Percentiles rank a stretch among this genome's conserved stretches.
Conservation (phyloP, 305 asterid genomes). For the Fraxinus paxiana region DNA sequence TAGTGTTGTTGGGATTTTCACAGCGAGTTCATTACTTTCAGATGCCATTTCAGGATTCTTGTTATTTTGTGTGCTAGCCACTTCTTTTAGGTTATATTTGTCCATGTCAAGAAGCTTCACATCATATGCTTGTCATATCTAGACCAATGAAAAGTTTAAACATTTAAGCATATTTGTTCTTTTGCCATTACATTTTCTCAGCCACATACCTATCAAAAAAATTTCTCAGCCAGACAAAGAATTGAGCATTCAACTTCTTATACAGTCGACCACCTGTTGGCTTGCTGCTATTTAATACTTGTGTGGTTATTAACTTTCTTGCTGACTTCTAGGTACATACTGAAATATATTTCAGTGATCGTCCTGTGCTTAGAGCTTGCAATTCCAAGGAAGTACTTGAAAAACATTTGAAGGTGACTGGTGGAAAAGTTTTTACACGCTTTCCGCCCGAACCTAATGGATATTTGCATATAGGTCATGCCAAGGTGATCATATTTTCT, state of each 20-base stretch:
- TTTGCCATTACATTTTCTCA: neutral
- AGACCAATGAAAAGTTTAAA: neutral
- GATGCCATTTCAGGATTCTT: neutral
- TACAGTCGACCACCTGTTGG: neutral
- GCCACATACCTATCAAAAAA: no score
- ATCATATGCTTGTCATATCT: neutral
- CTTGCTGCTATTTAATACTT: neutral
- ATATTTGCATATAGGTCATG: slow-evolving; percentile 91
- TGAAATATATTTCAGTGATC: slow-evolving; percentile 80
- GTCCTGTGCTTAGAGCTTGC: slow-evolving; percentile 79
- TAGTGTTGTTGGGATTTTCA: neutral
- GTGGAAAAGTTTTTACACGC: slow-evolving; percentile 75
- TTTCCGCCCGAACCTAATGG: slow-evolving; percentile 99
- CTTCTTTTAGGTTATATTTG: neutral
- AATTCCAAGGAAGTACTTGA: slow-evolving; percentile 75
- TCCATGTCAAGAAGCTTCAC: neutral
- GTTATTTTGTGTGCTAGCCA: neutral
- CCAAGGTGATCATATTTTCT: slow-evolving; percentile 57
- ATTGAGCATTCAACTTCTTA: neutral
- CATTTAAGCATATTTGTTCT: neutral
- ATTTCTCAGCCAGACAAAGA: neutral
- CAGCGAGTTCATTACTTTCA: neutral
- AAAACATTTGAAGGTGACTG: slow-evolving; percentile 67
- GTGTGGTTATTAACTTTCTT: neutral
- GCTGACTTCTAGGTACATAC: slow-evolving; percentile 70